Conservation (phyloP, 306 rosid species). For the Ceratonia siliqua region DNA sequence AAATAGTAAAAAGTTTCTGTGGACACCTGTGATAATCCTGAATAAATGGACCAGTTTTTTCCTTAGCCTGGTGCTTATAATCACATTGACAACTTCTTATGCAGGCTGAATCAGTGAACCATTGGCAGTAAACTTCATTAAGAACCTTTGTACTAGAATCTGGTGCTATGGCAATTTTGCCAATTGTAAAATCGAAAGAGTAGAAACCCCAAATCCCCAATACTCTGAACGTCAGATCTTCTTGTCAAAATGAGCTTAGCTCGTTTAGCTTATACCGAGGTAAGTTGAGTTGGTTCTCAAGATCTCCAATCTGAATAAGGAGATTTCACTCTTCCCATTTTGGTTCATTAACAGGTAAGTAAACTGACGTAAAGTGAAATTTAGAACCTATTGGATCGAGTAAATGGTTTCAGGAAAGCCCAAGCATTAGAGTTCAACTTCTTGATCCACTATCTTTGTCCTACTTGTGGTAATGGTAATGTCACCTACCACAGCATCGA, state of each 20-base stretch:
- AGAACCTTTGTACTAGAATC: constrained; percentile 56
- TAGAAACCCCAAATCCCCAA: constrained; percentile 56
- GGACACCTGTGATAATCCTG: constrained; percentile 49
- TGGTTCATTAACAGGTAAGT: too few species aligned
- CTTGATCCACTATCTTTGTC: constrained; percentile 69
- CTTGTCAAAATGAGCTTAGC: too few species aligned
- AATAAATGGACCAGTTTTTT: constrained; percentile 61
- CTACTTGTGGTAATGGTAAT: constrained; percentile 69
- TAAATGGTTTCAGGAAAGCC: constrained; percentile 84
- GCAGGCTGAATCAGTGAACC: constrained; percentile 52
- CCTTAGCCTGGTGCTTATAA: constrained; percentile 47
- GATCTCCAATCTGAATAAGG: too few species aligned
- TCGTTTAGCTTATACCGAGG: too few species aligned
- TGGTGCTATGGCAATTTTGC: constrained; percentile 55
- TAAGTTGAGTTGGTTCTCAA: too few species aligned
- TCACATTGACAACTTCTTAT: constrained; percentile 56
- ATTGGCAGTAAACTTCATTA: constrained; percentile 37
- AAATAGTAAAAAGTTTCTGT: constrained; percentile 48
- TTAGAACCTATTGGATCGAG: too few species aligned
- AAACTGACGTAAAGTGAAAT: too few species aligned
- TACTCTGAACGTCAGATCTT: constrained; percentile 44
- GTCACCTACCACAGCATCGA: constrained; percentile 77
- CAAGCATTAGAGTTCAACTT: constrained; percentile 60
- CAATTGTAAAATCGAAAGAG: constrained; percentile 41
- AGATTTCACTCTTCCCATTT: too few species aligned